Evolutionary conservation across 257 asterid genomes (phyloP).

Genomic region (Solanum acaule): DNA sequence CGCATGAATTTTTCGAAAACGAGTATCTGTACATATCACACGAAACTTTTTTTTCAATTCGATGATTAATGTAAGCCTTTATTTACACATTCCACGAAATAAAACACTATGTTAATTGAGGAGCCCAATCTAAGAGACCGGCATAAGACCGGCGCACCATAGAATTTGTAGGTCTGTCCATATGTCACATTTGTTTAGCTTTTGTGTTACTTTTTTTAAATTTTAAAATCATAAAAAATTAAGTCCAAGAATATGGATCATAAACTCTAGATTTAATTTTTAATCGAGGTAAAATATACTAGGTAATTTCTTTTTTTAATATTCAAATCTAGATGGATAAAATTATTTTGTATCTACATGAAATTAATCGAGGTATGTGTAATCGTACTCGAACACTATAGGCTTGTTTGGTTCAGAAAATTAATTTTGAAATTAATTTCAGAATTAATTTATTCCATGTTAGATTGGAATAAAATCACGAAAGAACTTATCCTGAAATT

Average conservation of each 20-base stretch:
- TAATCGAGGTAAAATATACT: background rate
- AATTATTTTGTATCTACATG: fast-evolving
- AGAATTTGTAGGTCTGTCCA: background rate
- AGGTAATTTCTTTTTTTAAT: too few species aligned
- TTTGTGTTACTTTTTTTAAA: background rate
- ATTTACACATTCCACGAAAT: background rate
- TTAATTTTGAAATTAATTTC: too few species aligned
- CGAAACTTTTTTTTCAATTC: fast-evolving
- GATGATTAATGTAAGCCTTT: background rate
- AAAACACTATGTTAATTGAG: background rate
- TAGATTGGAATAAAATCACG: fast-evolving
- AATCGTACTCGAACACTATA: fast-evolving
- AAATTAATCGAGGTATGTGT: background rate
- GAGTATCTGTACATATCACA: background rate
- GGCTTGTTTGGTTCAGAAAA: background rate
- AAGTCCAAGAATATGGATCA: background rate
- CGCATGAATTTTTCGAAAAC: fast-evolving
- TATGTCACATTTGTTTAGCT: background rate
- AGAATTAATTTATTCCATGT: too few species aligned
- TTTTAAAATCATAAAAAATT: background rate
- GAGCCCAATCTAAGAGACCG: background rate
- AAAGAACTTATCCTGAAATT: too few species aligned
- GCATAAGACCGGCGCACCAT: background rate
- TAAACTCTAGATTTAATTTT: background rate
- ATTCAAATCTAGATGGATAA: background rate